Conservation (phyloP, 2,329 filamentous ascomycete genomes). For the Paecilomyces formosus region DNA sequence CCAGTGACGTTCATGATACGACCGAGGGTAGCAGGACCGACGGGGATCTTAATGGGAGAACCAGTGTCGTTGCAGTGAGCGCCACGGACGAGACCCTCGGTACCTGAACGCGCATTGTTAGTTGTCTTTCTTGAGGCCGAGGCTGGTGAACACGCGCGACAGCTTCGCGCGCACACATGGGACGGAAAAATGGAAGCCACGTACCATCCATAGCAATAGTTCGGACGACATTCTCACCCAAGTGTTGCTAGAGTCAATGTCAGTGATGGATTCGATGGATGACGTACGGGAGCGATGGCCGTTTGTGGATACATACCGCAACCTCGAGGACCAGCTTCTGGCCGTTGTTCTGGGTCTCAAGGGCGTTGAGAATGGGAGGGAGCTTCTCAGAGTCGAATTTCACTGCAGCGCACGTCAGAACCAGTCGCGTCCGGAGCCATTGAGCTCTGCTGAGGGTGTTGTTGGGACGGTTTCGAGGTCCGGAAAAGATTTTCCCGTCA, state of each 20-base stretch:
- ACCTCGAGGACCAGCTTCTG: slow-evolving; percentile 96
- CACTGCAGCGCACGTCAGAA: slow-evolving; percentile 52
- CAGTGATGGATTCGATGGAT: background rate
- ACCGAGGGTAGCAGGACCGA: slow-evolving; percentile 86
- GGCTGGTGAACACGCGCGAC: background rate
- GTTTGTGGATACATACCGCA: slow-evolving; percentile 57
- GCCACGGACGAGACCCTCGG: slow-evolving; percentile 97
- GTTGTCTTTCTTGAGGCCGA: slow-evolving; percentile 11
- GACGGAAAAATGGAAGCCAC: slow-evolving; percentile 26
- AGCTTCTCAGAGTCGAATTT: slow-evolving; percentile 95
- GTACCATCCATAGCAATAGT: slow-evolving; percentile 99
- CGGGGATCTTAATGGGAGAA: slow-evolving; percentile 90
- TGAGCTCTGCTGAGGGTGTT: slow-evolving; percentile 20
- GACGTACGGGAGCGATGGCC: background rate
- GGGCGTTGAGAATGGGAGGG: slow-evolving; percentile 93
- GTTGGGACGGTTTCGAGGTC: slow-evolving; percentile 29
- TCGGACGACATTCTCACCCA: slow-evolving; percentile 97
- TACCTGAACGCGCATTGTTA: slow-evolving; percentile 54
- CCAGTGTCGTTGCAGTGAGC: slow-evolving; percentile 79
- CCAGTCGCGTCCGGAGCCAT: slow-evolving; percentile 13
- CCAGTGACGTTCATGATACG: slow-evolving; percentile 99
- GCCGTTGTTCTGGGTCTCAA: slow-evolving; percentile 84
- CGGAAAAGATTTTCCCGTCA: slow-evolving; percentile 37
- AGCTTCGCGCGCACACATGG: background rate
- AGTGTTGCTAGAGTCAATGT: slow-evolving; percentile 70